Evolutionary conservation across 495 filamentous ascomycete genomes (phyloP).

Genomic region (Aspergillus funiculosus): DNA sequence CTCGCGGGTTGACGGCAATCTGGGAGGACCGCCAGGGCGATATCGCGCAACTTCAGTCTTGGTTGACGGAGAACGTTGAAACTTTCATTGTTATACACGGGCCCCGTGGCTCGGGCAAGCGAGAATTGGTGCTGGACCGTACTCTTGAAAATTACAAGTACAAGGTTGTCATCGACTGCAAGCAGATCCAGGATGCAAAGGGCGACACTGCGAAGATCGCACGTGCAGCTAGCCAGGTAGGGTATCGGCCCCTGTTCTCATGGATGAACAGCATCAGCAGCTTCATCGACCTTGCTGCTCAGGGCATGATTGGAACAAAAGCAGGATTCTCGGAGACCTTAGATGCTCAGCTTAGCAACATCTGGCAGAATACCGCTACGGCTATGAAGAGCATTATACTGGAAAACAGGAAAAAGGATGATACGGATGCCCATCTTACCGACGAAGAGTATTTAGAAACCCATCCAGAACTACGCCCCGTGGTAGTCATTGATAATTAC

Average conservation of each 20-base stretch:
- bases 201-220: constrained; percentile 85
- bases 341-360: constrained; percentile 86
- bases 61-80: constrained; percentile 78
- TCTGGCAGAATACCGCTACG: constrained; percentile 76
- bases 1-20: constrained; percentile 68
- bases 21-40: constrained; percentile 81
- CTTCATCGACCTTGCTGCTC: constrained; percentile 83
- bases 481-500: constrained; percentile 94
- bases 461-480: constrained; percentile 76
- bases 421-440: constrained; percentile 64
- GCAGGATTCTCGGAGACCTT: constrained; percentile 93
- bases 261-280: constrained; percentile 95
- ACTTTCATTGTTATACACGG: constrained; percentile 95
- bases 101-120: constrained; percentile 85
- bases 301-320: constrained; percentile 90
- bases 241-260: constrained; percentile 89
- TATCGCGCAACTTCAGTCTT: constrained; percentile 75
- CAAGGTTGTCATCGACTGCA: constrained; percentile 89
- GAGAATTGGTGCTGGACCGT: constrained; percentile 78
- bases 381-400: constrained; percentile 76
- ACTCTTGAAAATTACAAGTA: constrained; percentile 70
- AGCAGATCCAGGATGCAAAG: constrained; percentile 83
- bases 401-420: constrained; percentile 57
- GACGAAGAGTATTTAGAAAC: constrained; percentile 90
- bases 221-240: constrained; percentile 75